Evolutionary conservation across 2,329 filamentous ascomycete genomes (phyloP).

Genomic region (Aspergillus chevalieri): DNA sequence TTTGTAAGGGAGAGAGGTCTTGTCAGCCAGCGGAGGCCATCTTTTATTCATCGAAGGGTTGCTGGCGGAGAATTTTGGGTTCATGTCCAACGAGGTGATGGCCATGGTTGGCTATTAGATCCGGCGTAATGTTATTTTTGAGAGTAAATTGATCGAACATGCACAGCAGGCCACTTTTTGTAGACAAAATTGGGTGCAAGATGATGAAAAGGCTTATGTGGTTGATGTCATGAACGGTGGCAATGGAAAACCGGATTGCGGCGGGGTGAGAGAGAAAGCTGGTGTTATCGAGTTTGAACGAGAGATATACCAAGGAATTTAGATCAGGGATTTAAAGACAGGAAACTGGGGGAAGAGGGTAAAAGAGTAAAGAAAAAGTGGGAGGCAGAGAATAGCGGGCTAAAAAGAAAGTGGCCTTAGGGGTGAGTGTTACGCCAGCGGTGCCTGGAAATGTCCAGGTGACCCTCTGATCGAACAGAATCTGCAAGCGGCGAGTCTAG

Average conservation of each 20-base stretch:
- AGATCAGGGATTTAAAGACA: too few species aligned
- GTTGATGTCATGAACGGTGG: neutral
- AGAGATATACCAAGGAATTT: too few species aligned
- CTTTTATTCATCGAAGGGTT: conserved; percentile 25
- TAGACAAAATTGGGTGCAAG: too few species aligned
- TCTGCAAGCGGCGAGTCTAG: conserved; percentile 13
- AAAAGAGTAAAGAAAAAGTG: neutral
- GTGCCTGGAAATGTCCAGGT: conserved; percentile 1
- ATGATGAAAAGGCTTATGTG: neutral
- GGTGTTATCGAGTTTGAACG: too few species aligned
- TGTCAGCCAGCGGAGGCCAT: conserved; percentile 31
- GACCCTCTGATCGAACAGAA: conserved; percentile 17
- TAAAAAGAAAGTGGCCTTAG: neutral
- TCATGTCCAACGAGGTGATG: conserved; percentile 14
- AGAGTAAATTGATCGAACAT: too few species aligned
- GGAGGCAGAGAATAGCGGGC: conserved; percentile 5
- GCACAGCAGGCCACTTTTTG: too few species aligned
- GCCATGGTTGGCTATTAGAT: conserved; percentile 14
- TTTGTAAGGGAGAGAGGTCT: conserved; percentile 28
- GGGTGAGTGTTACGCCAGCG: neutral
- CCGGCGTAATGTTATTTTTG: too few species aligned
- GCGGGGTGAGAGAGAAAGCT: too few species aligned
- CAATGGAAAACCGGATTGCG: neutral
- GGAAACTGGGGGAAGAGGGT: neutral
- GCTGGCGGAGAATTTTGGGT: conserved; percentile 18